Evolutionary conservation across 192 early-diverging fungal species (phyloP).

Genomic region (Paraglomus occultum): DNA sequence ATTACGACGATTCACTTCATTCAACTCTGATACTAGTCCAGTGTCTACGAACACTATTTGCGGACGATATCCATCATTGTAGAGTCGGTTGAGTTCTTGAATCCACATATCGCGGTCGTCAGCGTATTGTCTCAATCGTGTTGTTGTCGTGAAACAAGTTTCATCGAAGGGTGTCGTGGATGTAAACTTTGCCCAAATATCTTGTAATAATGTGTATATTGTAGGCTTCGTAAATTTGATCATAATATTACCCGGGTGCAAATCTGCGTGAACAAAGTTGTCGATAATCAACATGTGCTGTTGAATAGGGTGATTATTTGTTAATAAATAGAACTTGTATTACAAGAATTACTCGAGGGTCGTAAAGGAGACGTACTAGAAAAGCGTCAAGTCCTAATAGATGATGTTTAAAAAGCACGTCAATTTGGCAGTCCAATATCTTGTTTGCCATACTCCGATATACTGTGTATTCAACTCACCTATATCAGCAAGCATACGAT

Average conservation of each 20-base stretch:
- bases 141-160: slow-evolving; percentile 41
- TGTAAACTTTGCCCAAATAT: slow-evolving; percentile 33
- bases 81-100: slow-evolving; percentile 49
- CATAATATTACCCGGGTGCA: slow-evolving; percentile 94
- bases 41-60: slow-evolving; percentile 87
- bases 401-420: neutral
- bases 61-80: slow-evolving; percentile 69
- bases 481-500: slow-evolving; percentile 72
- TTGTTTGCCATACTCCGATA: neutral
- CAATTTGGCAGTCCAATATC: neutral
- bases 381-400: slow-evolving; percentile 63
- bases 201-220: slow-evolving; percentile 51
- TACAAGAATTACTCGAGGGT: slow-evolving; percentile 12
- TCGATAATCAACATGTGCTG: slow-evolving; percentile 90
- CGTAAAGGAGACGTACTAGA: slow-evolving; percentile 43
- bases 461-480: slow-evolving; percentile 50
- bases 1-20: slow-evolving; percentile 71
- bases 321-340: slow-evolving; percentile 24
- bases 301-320: neutral
- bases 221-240: slow-evolving; percentile 73
- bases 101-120: slow-evolving; percentile 46
- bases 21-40: slow-evolving; percentile 82
- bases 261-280: slow-evolving; percentile 93
- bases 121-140: slow-evolving; percentile 34
- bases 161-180: slow-evolving; percentile 23